Base-by-base conservation (phyloP, 108 stramenopile species). In the Aurantiochytrium sp. region DNA sequence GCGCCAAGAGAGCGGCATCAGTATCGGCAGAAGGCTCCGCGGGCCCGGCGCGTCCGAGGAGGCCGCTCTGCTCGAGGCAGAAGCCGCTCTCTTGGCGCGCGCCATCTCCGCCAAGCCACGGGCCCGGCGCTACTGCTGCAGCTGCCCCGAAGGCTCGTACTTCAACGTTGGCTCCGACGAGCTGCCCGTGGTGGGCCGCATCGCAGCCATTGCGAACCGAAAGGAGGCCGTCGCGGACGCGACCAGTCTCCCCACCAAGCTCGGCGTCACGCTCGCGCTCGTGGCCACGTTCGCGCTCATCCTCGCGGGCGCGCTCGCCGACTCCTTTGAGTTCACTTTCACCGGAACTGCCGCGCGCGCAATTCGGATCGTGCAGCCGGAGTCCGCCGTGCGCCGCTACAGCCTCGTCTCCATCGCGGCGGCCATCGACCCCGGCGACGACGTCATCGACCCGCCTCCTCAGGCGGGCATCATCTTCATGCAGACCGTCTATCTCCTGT, bases 301-400 rank as follows among this genome's bases (percentile, higher is more conserved):
- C 21, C 2, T 55, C 19, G 87, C 87, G 1, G 95, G 96, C 31
- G 90, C 89, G n/a, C 54, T 55, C 32, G 85, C 92, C 86, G 87
- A 94, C 85, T 93, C 95, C 69, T 96, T 96, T 55, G 88, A 90
- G 4, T 98, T 98, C 90, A 91, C 94, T 24, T 94, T 98, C 87
- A 94, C 92, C 37, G 97, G 97, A 21, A 85, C 95, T 50, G 96
- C 95, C 3, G 97, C 96, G 8, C 87, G 88, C 53, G 91, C 73
- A 12, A 81, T 81, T 81, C 21, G 27, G 0, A 48, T 93, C 12
- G 87, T 98, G 31, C 95, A 94, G 15, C 53, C 55, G 22, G 94
- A 94, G 39, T 90, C 93, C 32, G 52, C 86, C 8, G 52, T 5
- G 31, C 32, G 54, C 85, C 36, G 4, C 41, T 98, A 95, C 87